Evolutionary conservation across 371 early-diverging fungal genomes (phyloP), one percentile per base, ranked within the genome.

Genomic region (Coemansia sp.): DNA sequence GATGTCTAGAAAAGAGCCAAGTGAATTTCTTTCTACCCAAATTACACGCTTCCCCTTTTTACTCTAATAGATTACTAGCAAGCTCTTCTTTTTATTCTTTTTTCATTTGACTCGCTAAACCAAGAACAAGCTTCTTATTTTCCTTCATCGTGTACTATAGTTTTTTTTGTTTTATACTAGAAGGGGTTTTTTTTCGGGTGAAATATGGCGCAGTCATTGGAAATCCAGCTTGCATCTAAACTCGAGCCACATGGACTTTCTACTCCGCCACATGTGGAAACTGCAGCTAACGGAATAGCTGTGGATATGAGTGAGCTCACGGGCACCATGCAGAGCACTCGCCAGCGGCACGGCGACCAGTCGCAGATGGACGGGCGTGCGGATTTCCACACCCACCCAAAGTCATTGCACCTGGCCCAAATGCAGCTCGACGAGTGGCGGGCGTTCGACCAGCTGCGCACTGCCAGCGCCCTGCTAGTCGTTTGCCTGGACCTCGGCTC

Each of bases 401-500:
- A 79, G 40, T 78, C 78, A 3, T 53, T 78, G 36, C 34, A 51
- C 8, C 51, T 78, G 9, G 78, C 79, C 30, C 34, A 68, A 52
- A 54, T 75, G 55, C 78, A 78, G 50, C 52, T 79, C 35, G 58
- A 63, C n/a, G 67, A 73, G 55, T 88, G 89, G 89, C 81, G 86
- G 14, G 78, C 79, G 62, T 69, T 77, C 7, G 86, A 87, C 47
- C 79, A 83, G 55, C 59, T 83, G 26, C 85, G 86, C 63, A 89
- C 89, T 26, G 82, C 82, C 3, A 79, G 82, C 13, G 87, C 85
- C 1, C 76, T 84, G 0, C 74, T 98, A n/a, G 91, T 91, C 1
- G 84, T 95, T 26, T 98, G 98, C 76, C 82, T 98, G 26, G 95
- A 96, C 79, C 91, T 97, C 52, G 96, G 26, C 26, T 26, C 26